Evolutionary conservation across 164 flowering plant genomes (phyloP).

Genomic region (Piper longum): DNA sequence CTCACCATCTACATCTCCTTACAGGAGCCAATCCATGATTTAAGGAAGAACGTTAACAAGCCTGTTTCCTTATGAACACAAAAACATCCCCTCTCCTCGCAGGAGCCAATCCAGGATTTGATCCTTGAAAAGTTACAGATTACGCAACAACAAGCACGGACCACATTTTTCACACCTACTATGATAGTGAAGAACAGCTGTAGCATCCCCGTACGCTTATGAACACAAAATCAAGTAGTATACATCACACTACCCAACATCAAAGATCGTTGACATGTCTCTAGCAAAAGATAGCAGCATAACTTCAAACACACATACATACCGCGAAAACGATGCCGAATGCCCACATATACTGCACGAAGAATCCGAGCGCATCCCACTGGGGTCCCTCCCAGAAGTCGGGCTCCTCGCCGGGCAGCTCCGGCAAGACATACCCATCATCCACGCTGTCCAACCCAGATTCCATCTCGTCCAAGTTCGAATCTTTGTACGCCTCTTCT

Average conservation of each 20-base stretch:
- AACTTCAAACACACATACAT: background rate
- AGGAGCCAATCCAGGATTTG: background rate
- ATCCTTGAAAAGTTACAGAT: background rate
- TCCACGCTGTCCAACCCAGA: slow-evolving; percentile 9
- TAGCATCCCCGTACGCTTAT: too few relatives aligned
- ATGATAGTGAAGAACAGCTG: too few relatives aligned
- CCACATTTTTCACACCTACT: too few relatives aligned
- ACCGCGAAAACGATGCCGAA: slow-evolving; percentile 83
- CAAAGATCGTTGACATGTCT: too few relatives aligned
- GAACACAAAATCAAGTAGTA: too few relatives aligned
- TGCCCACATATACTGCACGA: slow-evolving; percentile 84
- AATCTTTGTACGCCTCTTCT: slow-evolving; percentile 12
- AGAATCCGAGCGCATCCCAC: slow-evolving; percentile 78
- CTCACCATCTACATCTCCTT: too few relatives aligned
- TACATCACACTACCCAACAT: too few relatives aligned
- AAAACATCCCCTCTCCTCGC: background rate
- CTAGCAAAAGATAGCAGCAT: background rate
- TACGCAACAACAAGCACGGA: background rate
- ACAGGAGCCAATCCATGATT: background rate
- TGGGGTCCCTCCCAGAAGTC: slow-evolving; percentile 81
- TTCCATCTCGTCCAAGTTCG: slow-evolving; percentile 6
- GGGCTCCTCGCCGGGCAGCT: slow-evolving; percentile 50
- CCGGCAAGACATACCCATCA: slow-evolving; percentile 51
- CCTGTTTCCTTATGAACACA: too few relatives aligned
- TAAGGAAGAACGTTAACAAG: too few relatives aligned